Evolutionary conservation across 2,329 filamentous ascomycete species (phyloP).

Genomic region (Fusarium sp.): DNA sequence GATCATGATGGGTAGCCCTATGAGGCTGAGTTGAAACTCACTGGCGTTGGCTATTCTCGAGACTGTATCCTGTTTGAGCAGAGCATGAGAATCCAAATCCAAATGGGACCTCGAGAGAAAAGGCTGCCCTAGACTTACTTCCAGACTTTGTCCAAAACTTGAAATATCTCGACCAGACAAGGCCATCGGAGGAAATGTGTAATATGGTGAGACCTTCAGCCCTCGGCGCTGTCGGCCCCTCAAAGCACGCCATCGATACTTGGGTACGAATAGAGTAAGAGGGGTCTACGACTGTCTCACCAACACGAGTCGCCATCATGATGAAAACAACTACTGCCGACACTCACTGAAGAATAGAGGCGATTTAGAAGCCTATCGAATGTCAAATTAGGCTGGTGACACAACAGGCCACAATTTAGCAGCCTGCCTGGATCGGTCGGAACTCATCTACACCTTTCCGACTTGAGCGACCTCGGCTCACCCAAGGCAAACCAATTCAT

Average conservation of each 20-base stretch:
- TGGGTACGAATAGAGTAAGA: background rate
- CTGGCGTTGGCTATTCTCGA: accelerated
- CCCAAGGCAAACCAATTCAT: background rate
- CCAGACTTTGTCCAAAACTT: background rate
- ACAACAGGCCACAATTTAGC: background rate
- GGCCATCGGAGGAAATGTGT: background rate
- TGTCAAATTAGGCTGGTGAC: background rate
- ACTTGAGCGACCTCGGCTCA: background rate
- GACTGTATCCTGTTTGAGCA: background rate
- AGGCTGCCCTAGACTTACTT: background rate
- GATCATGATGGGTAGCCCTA: background rate
- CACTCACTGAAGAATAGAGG: background rate
- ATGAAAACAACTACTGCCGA: background rate
- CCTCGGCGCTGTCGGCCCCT: background rate
- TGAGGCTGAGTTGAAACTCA: background rate
- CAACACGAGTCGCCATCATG: background rate
- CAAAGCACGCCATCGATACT: background rate
- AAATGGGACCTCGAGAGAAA: background rate
- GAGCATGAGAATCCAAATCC: background rate
- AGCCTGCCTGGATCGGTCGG: background rate
- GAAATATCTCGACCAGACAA: background rate
- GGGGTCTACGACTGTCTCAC: background rate
- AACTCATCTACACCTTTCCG: background rate
- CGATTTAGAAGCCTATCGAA: background rate
- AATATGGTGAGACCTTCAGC: background rate